Evolutionary conservation across 495 filamentous ascomycete species (phyloP).

Genomic region (Sabuloglossum arenarium): DNA sequence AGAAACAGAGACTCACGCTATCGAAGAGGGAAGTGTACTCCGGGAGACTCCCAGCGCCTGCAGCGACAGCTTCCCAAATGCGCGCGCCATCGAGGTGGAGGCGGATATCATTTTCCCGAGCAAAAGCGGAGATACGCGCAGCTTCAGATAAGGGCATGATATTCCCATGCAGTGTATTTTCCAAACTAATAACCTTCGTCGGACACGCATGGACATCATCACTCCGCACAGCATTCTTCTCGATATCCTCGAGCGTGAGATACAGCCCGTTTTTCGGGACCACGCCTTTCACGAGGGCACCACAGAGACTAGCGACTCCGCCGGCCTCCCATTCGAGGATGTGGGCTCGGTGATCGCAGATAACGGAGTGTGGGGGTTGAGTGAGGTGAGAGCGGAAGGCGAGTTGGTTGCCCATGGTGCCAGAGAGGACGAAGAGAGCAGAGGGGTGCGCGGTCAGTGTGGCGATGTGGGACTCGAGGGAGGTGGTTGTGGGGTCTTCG

Average conservation of each 20-base stretch:
- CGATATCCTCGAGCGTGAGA: conserved; percentile 7
- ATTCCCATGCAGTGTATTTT: conserved; percentile 17
- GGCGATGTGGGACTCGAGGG: conserved; percentile 20
- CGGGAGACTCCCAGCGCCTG: conserved; percentile 20
- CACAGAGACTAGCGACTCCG: conserved; percentile 25
- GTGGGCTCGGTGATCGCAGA: conserved; percentile 28
- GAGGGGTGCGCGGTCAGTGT: conserved; percentile 19
- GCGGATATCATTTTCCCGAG: conserved; percentile 13
- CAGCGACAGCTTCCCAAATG: conserved; percentile 43
- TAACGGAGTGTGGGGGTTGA: conserved; percentile 28
- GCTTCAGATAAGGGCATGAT: conserved; percentile 18
- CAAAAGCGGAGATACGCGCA: conserved; percentile 14
- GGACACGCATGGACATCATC: conserved; percentile 19
- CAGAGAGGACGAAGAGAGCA: conserved; percentile 19
- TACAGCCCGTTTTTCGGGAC: conserved; percentile 2
- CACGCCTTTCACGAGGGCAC: conserved; percentile 17
- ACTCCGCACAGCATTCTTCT: conserved; percentile 6
- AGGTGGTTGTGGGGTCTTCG: conserved; percentile 19
- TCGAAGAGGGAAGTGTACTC: conserved; percentile 60
- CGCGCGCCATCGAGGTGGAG: conserved; percentile 20
- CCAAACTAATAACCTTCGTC: conserved; percentile 17
- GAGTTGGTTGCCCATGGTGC: conserved; percentile 24
- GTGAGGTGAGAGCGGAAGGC: conserved; percentile 25
- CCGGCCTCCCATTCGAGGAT: conserved; percentile 28
- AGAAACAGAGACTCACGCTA: conserved; percentile 66